Percentiles rank a stretch among this genome's conserved stretches.
phyloP scores from a whole-genome alignment of 192 early-diverging fungal species.

The Coemansia sp. region DNA sequence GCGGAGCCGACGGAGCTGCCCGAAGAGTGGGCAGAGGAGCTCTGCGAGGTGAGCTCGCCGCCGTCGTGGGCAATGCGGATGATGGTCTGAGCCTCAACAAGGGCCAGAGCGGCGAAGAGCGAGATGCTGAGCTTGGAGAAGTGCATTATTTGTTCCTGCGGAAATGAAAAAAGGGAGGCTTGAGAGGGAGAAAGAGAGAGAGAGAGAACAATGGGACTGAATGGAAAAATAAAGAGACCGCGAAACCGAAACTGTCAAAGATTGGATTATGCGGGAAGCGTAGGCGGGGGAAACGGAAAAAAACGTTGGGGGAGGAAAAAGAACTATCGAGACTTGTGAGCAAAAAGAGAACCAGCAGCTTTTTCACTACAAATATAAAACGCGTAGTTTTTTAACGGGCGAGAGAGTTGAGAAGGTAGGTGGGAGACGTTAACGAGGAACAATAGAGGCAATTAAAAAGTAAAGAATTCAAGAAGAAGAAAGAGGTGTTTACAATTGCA shows the following conservation, averaged over 20 bases:
- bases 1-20: not conserved
- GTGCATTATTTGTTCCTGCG: conserved; percentile 19
- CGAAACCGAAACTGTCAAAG: too few species aligned
- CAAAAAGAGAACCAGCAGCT: too few species aligned
- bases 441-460: conserved; percentile 2
- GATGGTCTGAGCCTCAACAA: too few species aligned
- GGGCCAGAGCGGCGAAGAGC: conserved; percentile 17
- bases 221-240: too few species aligned
- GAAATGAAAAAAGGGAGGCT: conserved; percentile 1
- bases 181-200: not conserved
- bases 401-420: not conserved
- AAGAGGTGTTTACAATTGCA: not conserved
- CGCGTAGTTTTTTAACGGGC: not conserved
- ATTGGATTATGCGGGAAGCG: too few species aligned
- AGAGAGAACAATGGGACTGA: too few species aligned
- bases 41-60: not conserved
- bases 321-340: too few species aligned
- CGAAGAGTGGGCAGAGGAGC: not conserved
- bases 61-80: conserved; percentile 18
- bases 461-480: not conserved
- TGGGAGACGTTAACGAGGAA: not conserved
- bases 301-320: conserved; percentile 3
- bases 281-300: too few species aligned
- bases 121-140: conserved; percentile 21
- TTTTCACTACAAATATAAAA: too few species aligned